These are phyloP conservation scores for Borovskyia barvae DNA, from an alignment of 208 protist genomes.

Conservation along the genomic window DNA sequence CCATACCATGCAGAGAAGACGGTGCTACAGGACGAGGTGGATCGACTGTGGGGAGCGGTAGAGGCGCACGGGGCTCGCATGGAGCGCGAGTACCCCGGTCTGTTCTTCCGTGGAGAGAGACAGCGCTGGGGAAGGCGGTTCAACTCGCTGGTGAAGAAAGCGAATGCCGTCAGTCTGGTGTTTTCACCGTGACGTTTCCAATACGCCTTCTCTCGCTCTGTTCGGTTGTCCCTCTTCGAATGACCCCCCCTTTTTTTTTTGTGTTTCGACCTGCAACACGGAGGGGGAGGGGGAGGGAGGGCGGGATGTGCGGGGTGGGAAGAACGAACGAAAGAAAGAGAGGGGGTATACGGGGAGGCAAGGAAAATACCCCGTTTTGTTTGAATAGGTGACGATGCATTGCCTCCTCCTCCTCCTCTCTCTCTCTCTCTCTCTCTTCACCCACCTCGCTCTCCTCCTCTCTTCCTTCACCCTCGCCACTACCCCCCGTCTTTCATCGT, in stretches of 20 bases:
- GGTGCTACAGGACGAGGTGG: slow-evolving; percentile 40
- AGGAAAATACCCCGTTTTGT: no score
- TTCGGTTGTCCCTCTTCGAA: background rate
- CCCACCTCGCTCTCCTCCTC: no score
- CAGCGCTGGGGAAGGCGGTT: slow-evolving; percentile 40
- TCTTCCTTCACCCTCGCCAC: no score
- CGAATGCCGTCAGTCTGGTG: slow-evolving; percentile 64
- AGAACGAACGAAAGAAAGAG: no score
- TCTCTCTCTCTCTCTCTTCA: no score
- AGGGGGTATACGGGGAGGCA: no score
- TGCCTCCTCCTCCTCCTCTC: no score
- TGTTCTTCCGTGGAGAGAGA: slow-evolving; percentile 66
- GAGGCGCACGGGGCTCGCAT: slow-evolving; percentile 63
- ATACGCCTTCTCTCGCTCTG: background rate
- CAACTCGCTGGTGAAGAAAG: slow-evolving; percentile 45
- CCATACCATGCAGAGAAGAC: slow-evolving; percentile 56
- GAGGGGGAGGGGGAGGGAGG: no score
- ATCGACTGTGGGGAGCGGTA: slow-evolving; percentile 47
- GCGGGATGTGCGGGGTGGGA: no score
- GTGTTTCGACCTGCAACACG: no score
- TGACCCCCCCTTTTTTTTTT: background rate
- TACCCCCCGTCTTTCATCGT: no score
- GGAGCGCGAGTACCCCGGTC: slow-evolving; percentile 54
- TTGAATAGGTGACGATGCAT: no score
- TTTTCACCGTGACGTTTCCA: slow-evolving; percentile 41